Base-by-base conservation (phyloP, 208 protist genomes). In the Borovskyia barvae region DNA sequence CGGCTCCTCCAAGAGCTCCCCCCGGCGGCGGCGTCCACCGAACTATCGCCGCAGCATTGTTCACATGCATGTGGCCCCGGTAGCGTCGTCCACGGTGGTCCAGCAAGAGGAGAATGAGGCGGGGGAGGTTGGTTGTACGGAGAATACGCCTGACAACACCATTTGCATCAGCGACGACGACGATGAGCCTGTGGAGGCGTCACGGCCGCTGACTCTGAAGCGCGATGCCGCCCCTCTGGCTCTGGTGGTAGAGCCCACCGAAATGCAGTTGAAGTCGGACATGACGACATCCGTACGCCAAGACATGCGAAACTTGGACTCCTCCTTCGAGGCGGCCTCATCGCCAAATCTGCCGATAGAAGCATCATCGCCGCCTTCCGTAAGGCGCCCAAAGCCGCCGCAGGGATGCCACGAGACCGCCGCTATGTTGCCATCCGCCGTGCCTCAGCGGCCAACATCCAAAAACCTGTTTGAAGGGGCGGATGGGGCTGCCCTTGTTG, bases 401-500 rank as follows among this genome's bases (percentile, higher is more conserved):
- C n/a, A n/a, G n/a, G n/a, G n/a, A n/a, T n/a, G n/a, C n/a, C n/a
- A n/a, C n/a, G n/a, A n/a, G n/a, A n/a, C n/a, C n/a, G n/a, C n/a
- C n/a, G n/a, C n/a, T n/a, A n/a, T n/a, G n/a, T n/a, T n/a, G 5
- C 15, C 47, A 42, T 17, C 49, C 19, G 11, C 53, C 0, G 19
- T 51, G 5, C 12, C 2, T 24, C 17, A 33, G 39, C 55, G 11
- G 25, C 47, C 68, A 7, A 55, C 45, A 5, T 46, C 52, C 15
- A 54, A 61, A 0, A 75, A 82, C 42, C 68, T 88, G 15, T 85
- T 88, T 36, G 45, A 80, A 11, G 81, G 74, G 5, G 73, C 40
- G 22, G 49, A 63, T 3, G 29, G 69, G 7, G 46, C 53, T 12
- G 58, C 56, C 12, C 11, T 57, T 5, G 14, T 84, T 6, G 59